Conservation (phyloP, 2,329 filamentous ascomycete species). For the Aspergillus eucalypticola region DNA sequence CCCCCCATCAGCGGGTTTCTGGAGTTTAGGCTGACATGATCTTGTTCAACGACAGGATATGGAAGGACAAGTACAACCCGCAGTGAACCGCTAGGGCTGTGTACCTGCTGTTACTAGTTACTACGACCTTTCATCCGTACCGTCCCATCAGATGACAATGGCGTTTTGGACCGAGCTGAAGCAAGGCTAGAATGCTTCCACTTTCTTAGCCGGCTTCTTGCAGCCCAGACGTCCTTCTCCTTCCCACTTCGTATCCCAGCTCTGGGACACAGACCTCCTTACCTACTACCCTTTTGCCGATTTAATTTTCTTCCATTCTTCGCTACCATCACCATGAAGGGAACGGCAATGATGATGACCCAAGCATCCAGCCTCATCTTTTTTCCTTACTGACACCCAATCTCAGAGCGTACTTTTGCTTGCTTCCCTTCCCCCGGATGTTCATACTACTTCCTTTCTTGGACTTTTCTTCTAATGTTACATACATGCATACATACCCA, state of each 20-base stretch:
- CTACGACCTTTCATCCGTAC: neutral
- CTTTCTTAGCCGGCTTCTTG: neutral
- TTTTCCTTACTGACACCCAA: slow-evolving; percentile 14
- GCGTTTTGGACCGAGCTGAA: slow-evolving; percentile 1
- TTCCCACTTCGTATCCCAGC: neutral
- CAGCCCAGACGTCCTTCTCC: neutral
- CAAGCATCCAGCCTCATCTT: slow-evolving; percentile 19
- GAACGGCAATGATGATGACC: slow-evolving; percentile 6
- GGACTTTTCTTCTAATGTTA: neutral
- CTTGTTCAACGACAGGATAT: slow-evolving; percentile 68
- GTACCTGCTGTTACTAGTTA: neutral
- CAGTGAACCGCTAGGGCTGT: slow-evolving; percentile 36
- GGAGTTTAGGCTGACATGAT: slow-evolving; percentile 24
- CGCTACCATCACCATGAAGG: neutral
- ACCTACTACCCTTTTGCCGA: neutral
- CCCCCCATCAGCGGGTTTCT: slow-evolving; percentile 4
- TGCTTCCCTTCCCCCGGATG: neutral
- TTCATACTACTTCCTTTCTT: neutral
- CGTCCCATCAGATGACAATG: neutral
- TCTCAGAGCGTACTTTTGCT: slow-evolving; percentile 6
- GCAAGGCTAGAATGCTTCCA: neutral
- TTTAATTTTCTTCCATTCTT: neutral
- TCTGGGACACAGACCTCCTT: neutral
- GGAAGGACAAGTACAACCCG: slow-evolving; percentile 90
- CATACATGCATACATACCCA: neutral